A percentile compares a stretch with the other conserved stretches of the same genome.
Evolutionary conservation across 2,329 filamentous ascomycete species (phyloP).

Genomic region (Sclerotiophoma versabilis): DNA sequence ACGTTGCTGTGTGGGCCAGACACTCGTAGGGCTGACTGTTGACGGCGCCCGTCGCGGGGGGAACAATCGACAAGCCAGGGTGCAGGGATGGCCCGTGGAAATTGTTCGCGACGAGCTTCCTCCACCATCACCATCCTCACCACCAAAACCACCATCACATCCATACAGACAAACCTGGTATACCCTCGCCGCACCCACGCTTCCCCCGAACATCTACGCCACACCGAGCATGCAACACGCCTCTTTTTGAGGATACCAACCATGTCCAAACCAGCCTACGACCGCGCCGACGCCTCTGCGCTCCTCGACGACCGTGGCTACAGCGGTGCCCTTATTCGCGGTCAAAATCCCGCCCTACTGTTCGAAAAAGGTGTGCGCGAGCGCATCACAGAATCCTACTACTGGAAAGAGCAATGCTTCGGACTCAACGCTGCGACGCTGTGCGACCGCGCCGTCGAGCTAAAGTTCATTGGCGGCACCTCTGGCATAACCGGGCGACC

Average conservation of each 20-base stretch:
- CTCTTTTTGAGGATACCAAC: not conserved
- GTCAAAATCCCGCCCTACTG: constrained; percentile 92
- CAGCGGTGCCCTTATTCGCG: constrained; percentile 77
- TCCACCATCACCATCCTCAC: not conserved
- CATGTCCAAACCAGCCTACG: constrained; percentile 55
- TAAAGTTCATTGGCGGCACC: constrained; percentile 86
- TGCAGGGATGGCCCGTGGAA: constrained; percentile 18
- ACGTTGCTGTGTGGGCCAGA: constrained; percentile 33
- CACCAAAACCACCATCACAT: not conserved
- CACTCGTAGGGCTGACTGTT: constrained; percentile 27
- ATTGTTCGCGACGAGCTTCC: constrained; percentile 22
- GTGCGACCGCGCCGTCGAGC: constrained; percentile 86
- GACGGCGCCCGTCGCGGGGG: constrained; percentile 20
- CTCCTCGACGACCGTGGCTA: constrained; percentile 92
- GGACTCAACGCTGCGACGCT: constrained; percentile 83
- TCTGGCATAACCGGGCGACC: constrained; percentile 85
- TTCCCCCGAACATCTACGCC: not conserved
- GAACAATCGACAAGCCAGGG: constrained; percentile 40
- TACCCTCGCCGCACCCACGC: not conserved
- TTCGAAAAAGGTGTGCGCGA: constrained; percentile 96
- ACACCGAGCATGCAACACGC: constrained; percentile 9
- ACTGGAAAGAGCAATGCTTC: constrained; percentile 99
- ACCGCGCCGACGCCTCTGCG: constrained; percentile 77
- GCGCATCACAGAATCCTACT: constrained; percentile 93
- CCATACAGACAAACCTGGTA: not conserved